Conservation (phyloP, 371 early-diverging fungal species). For the Mucor circinelloides region DNA sequence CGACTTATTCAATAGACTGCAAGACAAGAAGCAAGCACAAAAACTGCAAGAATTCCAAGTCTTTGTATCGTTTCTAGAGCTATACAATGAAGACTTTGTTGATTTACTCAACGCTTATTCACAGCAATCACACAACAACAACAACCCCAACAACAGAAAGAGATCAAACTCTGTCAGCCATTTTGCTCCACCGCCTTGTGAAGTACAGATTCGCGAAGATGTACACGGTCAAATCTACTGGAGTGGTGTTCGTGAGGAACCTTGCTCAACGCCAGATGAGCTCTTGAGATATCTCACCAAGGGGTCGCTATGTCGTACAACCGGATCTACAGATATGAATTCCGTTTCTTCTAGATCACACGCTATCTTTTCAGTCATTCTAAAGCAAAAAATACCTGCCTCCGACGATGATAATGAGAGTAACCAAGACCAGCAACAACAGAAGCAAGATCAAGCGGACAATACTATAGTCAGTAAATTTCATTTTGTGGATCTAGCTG, state of each 20-base stretch:
- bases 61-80: slow-evolving; percentile 84
- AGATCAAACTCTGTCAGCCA: slow-evolving; percentile 7
- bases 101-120: slow-evolving; percentile 73
- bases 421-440: too few relatives aligned
- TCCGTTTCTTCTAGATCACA: slow-evolving; percentile 95
- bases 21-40: slow-evolving; percentile 34
- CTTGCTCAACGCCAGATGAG: slow-evolving; percentile 73
- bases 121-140: slow-evolving; percentile 7
- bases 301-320: slow-evolving; percentile 88
- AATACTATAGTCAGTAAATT: slow-evolving; percentile 73
- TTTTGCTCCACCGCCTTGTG: slow-evolving; percentile 11
- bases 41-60: slow-evolving; percentile 57
- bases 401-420: not conserved
- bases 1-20: slow-evolving; percentile 56
- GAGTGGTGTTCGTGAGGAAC: slow-evolving; percentile 86
- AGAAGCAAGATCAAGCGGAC: slow-evolving; percentile 9
- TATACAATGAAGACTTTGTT: slow-evolving; percentile 97
- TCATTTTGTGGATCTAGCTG: slow-evolving; percentile 97
- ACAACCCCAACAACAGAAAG: slow-evolving; percentile 13
- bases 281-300: slow-evolving; percentile 73
- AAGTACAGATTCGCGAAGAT: slow-evolving; percentile 87
- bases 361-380: slow-evolving; percentile 93
- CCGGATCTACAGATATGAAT: slow-evolving; percentile 98
- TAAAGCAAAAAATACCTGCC: slow-evolving; percentile 56
- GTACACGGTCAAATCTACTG: slow-evolving; percentile 87